phyloP scores from a whole-genome alignment of 192 early-diverging fungal species.

The Dimargaris cristalligena region DNA sequence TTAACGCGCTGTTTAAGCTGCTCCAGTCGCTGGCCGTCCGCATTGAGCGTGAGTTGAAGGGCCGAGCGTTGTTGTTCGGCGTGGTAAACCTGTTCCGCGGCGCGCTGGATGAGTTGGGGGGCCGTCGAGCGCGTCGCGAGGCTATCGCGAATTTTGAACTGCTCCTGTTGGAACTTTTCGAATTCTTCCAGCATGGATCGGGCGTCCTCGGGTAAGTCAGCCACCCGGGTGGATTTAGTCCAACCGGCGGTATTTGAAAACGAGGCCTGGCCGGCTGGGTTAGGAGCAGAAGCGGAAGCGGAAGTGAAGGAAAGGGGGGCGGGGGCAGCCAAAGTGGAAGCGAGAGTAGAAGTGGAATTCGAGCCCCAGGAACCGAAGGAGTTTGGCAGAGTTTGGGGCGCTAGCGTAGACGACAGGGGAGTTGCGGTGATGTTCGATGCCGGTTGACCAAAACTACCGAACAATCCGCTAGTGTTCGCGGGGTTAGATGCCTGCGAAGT shows the following conservation, averaged over 20 bases:
- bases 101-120: not conserved
- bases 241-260: not conserved
- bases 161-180: conserved; percentile 1
- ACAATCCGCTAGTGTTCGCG: not conserved
- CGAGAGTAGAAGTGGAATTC: not conserved
- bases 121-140: not conserved
- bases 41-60: not conserved
- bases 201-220: not conserved
- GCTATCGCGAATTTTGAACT: conserved; percentile 2
- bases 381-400: not conserved
- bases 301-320: not conserved
- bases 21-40: conserved; percentile 3
- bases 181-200: conserved; percentile 5
- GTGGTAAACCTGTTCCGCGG: not conserved
- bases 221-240: not conserved
- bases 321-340: not conserved
- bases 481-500: not conserved
- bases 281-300: not conserved
- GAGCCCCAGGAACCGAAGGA: too few species aligned
- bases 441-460: not conserved
- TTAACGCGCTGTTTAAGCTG: conserved; percentile 4
- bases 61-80: conserved; percentile 1
- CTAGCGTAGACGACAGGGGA: not conserved
- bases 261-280: too few species aligned
- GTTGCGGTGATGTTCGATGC: not conserved